Evolutionary conservation across 2,329 filamentous ascomycete genomes (phyloP), one percentile per base, ranked within the genome.

Genomic region (Trichoderma arundinaceum): DNA sequence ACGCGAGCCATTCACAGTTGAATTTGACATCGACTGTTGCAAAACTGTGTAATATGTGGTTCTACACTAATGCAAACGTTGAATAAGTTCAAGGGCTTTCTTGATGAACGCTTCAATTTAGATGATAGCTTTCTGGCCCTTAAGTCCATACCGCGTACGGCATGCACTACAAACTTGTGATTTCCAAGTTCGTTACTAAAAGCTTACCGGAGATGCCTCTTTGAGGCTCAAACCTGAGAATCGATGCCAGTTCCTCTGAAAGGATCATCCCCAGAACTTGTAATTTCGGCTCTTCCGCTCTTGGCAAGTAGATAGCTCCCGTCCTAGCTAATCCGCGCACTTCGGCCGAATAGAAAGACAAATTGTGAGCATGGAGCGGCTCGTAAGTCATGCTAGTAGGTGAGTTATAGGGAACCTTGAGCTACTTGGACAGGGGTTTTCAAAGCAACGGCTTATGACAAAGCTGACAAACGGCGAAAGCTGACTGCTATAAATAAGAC

Each of bases 401-500:
- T 38, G 22, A 44, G 43, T 39, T 49, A 33, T 38, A 49, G 38
- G 46, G 56, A 48, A 48, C 41, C 8, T 33, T 41, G 9, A 33
- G 46, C 46, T 19, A 59, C 44, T 61, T 41, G 22, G 7, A 15
- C 58, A 61, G 46, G 58, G 58, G 58, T 35, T 33, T 13, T 17
- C 15, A 6, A 12, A 33, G 35, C 58, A 19, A 51, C 13, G 22
- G 58, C 46, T 61, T 61, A 61, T 61, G 44, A 35, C 38, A 33
- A 4, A 41, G 58, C 58, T 61, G 35, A 61, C 35, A 39, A 61
- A 61, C 13, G 33, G 19, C 12, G 38, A 38, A 10, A 28, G 58
- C 44, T 61, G 46, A 61, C 46, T 9, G 46, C 58, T 61, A 61
- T 51, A 61, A 61, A 61, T 61, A 61, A 57, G 19, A 33, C n/a